Evolutionary conservation across 129 eudicot genomes (phyloP).

Genomic region (Chrysanthemum seticuspe): DNA sequence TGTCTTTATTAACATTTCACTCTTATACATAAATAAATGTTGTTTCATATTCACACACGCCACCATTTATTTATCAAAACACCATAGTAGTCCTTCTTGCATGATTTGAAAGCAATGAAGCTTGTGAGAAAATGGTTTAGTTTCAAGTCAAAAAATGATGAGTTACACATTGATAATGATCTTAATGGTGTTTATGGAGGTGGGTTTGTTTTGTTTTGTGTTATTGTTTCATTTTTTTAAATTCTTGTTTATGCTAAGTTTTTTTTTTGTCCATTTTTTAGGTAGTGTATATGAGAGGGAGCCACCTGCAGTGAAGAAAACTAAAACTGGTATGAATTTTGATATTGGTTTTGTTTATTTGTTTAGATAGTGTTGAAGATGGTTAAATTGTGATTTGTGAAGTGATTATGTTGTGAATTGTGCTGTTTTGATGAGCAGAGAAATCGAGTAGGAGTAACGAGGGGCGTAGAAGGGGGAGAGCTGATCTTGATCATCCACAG

Average conservation of each 20-base stretch:
- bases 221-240: slow-evolving; percentile 7
- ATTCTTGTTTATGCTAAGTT: background rate
- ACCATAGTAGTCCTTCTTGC: background rate
- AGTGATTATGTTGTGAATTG: slow-evolving; percentile 5
- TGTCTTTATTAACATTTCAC: slow-evolving; percentile 3
- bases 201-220: slow-evolving; percentile 17
- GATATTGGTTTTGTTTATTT: background rate
- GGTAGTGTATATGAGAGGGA: slow-evolving; percentile 78
- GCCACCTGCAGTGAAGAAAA: slow-evolving; percentile 71
- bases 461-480: slow-evolving; percentile 55
- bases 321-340: slow-evolving; percentile 37
- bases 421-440: slow-evolving; percentile 44
- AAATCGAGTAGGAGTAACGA: slow-evolving; percentile 49
- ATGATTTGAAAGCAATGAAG: slow-evolving; percentile 53
- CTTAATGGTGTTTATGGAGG: slow-evolving; percentile 60
- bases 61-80: slow-evolving; percentile 1
- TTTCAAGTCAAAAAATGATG: slow-evolving; percentile 69
- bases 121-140: slow-evolving; percentile 89
- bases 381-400: background rate
- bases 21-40: background rate
- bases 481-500: slow-evolving; percentile 81
- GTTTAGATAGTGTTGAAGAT: background rate
- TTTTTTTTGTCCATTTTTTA: slow-evolving; percentile 14
- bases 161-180: slow-evolving; percentile 44
- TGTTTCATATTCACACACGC: slow-evolving; percentile 14